Evolutionary conservation across 1,284 basidiomycete species (phyloP), one percentile per base, ranked within the genome.

Genomic region (Laetiporus sulphureus): DNA sequence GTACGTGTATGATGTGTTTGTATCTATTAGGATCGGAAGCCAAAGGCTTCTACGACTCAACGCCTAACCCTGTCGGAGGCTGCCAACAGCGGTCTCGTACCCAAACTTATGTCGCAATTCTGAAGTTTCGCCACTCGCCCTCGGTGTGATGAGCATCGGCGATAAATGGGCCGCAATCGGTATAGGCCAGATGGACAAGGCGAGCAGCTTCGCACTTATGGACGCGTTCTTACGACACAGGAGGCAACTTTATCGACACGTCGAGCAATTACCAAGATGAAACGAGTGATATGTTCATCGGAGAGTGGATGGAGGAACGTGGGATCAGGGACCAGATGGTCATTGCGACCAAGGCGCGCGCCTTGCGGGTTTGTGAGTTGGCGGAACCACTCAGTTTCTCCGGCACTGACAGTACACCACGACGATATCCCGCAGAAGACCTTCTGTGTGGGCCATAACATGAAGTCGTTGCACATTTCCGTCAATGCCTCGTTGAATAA

Each of bases 401-500:
- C n/a, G n/a, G n/a, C n/a, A n/a, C n/a, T n/a, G n/a, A n/a, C 32
- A 46, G 44, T 46, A 46, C 23, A 42, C 36, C 5, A 38, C 40
- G 31, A 29, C 50, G 48, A 55, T 51, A 34, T 48, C 46, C 31
- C 42, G 40, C 66, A 72, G 36, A 65, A 71, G 42, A 52, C 61
- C 5, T 55, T 66, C 38, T 77, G 70, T 49, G 52, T 51, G 3
- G 77, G 76, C 1, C 79, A 78, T 56, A 68, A 62, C 42, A 34
- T 55, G 40, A 73, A 75, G 49, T 64, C 67, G 0, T 42, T 78
- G 45, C 64, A 68, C 40, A 32, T 70, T 27, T 68, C 67, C 32
- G 60, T 77, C 27, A 60, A 64, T 20, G 67, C 55, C 2, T 73
- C 71, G 20, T 63, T 80, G 42, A 71, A 73, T 57, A 79, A 77